Evolutionary conservation across 345 rosid genomes (phyloP), one percentile per base, ranked within the genome.

Genomic region (Camelina laxa): DNA sequence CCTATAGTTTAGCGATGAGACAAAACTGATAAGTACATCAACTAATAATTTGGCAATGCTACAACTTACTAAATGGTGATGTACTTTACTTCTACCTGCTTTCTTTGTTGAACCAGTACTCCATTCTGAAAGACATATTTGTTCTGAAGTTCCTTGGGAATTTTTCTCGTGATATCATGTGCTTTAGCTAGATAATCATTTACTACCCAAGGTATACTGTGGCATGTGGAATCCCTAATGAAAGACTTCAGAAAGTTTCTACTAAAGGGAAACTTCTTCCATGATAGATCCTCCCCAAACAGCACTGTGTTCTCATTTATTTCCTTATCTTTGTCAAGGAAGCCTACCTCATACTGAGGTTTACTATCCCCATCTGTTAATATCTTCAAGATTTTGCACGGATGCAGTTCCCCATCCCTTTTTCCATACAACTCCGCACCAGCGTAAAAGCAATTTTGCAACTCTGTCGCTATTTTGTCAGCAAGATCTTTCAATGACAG

Each of bases 401-500:
- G 86, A 75, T 67, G 81, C 53, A 86, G 61, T 78, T 54, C 80
- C 22, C 69, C 84, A 77, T 82, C 85, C 83, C 80, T 89, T 64
- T 64, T 84, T 74, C 90, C 98, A 60, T 85, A 81, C 82, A 86
- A 77, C 79, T 88, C 86, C 19, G 87, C 90, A 55, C 94, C 99
- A 57, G 80, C 82, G 79, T 77, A 85, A 55, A 84, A 83, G 70
- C 70, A 58, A 47, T 81, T 85, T 76, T 83, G 86, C 76, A 95
- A 79, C 74, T 95, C 86, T 55, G 75, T 63, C 42, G 87, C 83
- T 73, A 92, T 76, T 71, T 75, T 73, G 75, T 87, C 90, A 4
- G 96, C 91, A 58, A 95, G 97, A 80, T 92, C 98, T 81, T 86
- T 92, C 82, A 92, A 75, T 19, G 99, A 82, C 60, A 90, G 88